Evolutionary conservation across 129 eudicot species (phyloP).

Genomic region (Silybum marianum): DNA sequence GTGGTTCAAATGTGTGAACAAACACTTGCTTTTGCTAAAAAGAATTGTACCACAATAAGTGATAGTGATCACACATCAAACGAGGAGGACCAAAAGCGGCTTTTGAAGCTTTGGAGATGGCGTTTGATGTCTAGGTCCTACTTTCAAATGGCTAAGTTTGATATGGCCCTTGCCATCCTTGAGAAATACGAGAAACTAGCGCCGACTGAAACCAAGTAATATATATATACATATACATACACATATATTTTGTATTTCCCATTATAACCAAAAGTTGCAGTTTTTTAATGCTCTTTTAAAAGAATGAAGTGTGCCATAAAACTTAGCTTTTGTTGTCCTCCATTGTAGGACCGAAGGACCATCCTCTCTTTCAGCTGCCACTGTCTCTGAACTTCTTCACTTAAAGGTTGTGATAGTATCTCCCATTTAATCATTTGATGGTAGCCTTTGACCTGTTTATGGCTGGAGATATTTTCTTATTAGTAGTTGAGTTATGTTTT

Average conservation of each 20-base stretch:
- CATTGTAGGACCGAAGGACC: slow-evolving; percentile 40
- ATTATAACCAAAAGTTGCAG: background rate
- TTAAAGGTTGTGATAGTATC: slow-evolving; percentile 54
- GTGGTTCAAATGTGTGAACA: slow-evolving; percentile 75
- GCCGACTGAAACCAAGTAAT: slow-evolving; percentile 46
- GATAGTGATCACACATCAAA: slow-evolving; percentile 16
- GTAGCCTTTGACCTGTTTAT: background rate
- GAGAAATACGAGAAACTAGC: slow-evolving; percentile 58
- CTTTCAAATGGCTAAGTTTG: slow-evolving; percentile 75
- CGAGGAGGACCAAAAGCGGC: slow-evolving; percentile 34
- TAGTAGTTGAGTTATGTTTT: background rate
- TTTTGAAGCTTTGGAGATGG: slow-evolving; percentile 67
- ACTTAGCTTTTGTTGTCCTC: background rate
- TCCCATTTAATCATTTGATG: background rate
- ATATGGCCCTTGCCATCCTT: slow-evolving; percentile 60
- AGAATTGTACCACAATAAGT: slow-evolving; percentile 37
- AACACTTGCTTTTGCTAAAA: slow-evolving; percentile 62
- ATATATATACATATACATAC: slow-evolving; percentile 1
- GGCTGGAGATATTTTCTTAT: background rate
- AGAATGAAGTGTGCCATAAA: slow-evolving; percentile 5
- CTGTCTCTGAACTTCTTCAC: slow-evolving; percentile 62
- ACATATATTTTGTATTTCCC: background rate
- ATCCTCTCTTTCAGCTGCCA: slow-evolving; percentile 48
- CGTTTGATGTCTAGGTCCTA: slow-evolving; percentile 57
- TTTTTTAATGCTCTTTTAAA: background rate